phyloP scores from a whole-genome alignment of 2,329 filamentous ascomycete species.

The Sclerotinia nivalis region DNA sequence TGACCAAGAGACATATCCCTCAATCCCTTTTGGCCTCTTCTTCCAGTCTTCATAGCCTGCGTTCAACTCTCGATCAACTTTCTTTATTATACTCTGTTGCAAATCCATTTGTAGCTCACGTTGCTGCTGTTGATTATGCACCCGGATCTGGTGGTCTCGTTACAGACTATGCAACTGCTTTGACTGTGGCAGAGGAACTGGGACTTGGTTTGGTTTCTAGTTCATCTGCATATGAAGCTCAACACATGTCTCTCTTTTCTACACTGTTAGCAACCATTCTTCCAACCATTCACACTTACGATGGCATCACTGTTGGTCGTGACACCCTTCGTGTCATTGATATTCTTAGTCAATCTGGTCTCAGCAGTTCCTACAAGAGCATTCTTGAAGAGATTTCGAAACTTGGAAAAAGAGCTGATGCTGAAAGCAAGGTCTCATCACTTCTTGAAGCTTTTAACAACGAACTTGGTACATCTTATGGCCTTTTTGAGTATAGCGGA shows the following conservation, averaged over 20 bases:
- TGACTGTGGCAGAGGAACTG: conserved; percentile 84
- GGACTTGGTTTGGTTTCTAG: conserved; percentile 85
- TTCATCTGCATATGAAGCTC: conserved; percentile 82
- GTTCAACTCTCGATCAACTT: conserved; percentile 85
- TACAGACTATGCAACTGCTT: conserved; percentile 79
- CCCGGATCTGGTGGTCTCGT: conserved; percentile 66
- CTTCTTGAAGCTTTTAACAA: conserved; percentile 77
- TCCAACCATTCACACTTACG: conserved; percentile 86
- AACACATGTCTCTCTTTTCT: conserved; percentile 92
- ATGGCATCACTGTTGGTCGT: conserved; percentile 78
- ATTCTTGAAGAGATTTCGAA: conserved; percentile 62
- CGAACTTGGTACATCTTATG: conserved; percentile 91
- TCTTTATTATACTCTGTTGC: conserved; percentile 88
- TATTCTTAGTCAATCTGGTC: conserved; percentile 69
- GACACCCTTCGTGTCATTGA: conserved; percentile 84
- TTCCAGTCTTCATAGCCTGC: conserved; percentile 76
- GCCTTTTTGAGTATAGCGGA: conserved; percentile 90
- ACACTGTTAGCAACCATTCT: conserved; percentile 76
- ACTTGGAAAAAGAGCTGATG: conserved; percentile 69
- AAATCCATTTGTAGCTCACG: conserved; percentile 88
- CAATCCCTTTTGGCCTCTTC: conserved; percentile 89
- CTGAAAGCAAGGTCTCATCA: conserved; percentile 69
- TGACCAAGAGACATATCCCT: conserved; percentile 86
- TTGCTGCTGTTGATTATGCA: conserved; percentile 86
- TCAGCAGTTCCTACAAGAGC: conserved; percentile 68